Base-by-base conservation (phyloP, 148 eudicot genomes). In the Cornus controversa region DNA sequence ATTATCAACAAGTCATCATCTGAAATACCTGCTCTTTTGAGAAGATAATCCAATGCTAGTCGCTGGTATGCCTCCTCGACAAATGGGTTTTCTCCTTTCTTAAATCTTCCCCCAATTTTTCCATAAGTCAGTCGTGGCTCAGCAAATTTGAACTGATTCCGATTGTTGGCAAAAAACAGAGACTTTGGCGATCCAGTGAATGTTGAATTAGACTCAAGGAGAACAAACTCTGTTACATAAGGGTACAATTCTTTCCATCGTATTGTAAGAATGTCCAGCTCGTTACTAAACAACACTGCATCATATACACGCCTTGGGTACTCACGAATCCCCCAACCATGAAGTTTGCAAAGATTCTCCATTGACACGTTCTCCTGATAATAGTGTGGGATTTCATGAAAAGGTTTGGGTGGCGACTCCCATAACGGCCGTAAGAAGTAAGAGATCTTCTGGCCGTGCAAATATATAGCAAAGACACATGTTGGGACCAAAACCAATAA, bases 241-340 rank as follows among this genome's bases (percentile, higher is more conserved):
- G 97, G 97, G 79, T 87, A 87, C 66, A 92, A 80, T 80, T 92
- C 97, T n/a, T 90, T 85, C 97, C 97, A 92, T 67, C 97, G 82
- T 40, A 92, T 66, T 18, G 78, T 84, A 40, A 92, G 93, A 20
- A 92, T 81, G 67, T 92, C 97, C 3, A 89, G 57, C 76, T 92
- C 94, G 63, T 90, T 92, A 75, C 94, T 90, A 75, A 92, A 92
- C 53, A 92, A 71, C 28, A 92, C 94, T 9, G 92, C 97, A 86
- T 92, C 97, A 64, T 73, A 92, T 36, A 90, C 97, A 28, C 94
- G 90, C 67, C 97, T 84, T 22, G 97, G 94, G 57, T 86, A 92
- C 71, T 92, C 94, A 10, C 97, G 97, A 36, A 81, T 90, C 60
- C 86, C 85, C 97, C 97, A 92, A 25, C 97, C 97, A 62, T 92